Evolutionary conservation across 2,329 filamentous ascomycete species (phyloP).

Genomic region (Sclerotinia minor): DNA sequence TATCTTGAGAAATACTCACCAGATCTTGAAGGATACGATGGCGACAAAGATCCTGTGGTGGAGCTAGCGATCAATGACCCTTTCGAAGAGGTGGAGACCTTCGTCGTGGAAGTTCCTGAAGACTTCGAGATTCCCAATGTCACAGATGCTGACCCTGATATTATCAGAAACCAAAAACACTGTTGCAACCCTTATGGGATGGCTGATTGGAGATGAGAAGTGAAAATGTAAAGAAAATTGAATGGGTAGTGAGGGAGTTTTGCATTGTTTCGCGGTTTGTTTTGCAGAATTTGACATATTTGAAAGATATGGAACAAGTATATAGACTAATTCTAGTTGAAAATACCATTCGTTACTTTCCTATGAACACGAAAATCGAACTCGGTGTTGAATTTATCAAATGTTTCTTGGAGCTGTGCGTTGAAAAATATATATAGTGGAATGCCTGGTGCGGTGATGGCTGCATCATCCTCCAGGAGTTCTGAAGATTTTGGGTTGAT

Average conservation of each 20-base stretch:
- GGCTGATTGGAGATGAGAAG: not conserved
- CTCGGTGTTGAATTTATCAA: not conserved
- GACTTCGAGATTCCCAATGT: not conserved
- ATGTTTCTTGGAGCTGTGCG: not conserved
- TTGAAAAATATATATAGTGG: not conserved
- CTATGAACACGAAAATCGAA: not conserved
- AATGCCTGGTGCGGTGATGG: not conserved
- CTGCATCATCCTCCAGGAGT: not conserved
- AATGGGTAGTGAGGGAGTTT: too few relatives aligned
- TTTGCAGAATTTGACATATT: not conserved
- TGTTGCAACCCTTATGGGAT: constrained; percentile 2
- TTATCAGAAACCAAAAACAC: not conserved
- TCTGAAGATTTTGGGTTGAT: too few relatives aligned
- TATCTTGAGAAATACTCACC: not conserved
- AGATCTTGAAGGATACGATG: not conserved
- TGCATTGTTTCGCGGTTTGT: not conserved
- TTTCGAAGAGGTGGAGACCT: not conserved
- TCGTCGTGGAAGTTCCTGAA: not conserved
- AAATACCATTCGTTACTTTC: not conserved
- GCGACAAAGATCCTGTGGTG: too few relatives aligned
- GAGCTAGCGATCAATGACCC: not conserved
- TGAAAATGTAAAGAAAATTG: not conserved
- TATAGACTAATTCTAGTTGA: not conserved
- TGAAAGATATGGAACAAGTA: not conserved
- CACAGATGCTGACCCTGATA: not conserved